phyloP scores from a whole-genome alignment of 306 rosid genomes.

The Prunus davidiana region DNA sequence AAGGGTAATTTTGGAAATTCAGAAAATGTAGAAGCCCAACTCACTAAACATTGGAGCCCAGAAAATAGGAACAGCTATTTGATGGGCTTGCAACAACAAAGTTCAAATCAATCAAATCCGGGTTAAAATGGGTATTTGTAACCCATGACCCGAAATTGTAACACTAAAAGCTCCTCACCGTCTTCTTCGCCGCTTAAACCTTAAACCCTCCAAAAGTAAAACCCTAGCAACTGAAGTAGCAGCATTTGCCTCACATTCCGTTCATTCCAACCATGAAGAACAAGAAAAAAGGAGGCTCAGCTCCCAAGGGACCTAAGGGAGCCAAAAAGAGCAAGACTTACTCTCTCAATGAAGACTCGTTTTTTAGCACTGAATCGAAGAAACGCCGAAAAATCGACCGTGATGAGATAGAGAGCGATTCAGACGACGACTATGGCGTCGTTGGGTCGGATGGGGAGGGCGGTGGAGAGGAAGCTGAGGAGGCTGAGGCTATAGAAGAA shows the following conservation, averaged over 20 bases:
- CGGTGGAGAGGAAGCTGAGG: constrained; percentile 18
- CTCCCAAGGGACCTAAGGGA: constrained; percentile 24
- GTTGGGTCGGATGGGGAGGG: constrained; percentile 22
- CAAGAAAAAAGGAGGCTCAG: constrained; percentile 18
- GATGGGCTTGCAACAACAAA: neutral
- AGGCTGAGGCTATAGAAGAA: constrained; percentile 38
- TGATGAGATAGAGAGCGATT: constrained; percentile 59
- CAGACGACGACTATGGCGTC: constrained; percentile 48
- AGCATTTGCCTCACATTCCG: neutral
- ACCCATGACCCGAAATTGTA: constrained; percentile 5
- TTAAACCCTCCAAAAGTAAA: neutral
- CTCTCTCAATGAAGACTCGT: constrained; percentile 42
- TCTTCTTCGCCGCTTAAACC: constrained; percentile 13
- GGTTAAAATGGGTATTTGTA: no score
- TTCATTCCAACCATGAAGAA: constrained; percentile 34
- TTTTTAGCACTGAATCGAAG: constrained; percentile 51
- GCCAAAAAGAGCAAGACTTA: constrained; percentile 27
- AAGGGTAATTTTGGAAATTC: no score
- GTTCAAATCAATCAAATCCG: neutral
- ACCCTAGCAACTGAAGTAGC: constrained; percentile 6
- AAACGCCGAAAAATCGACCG: constrained; percentile 47
- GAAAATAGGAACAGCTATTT: no score
- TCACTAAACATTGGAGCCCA: no score
- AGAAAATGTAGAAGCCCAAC: no score
- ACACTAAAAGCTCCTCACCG: neutral